These are phyloP conservation scores for Aspergillus sclerotiicarbonarius DNA, from an alignment of 495 filamentous ascomycete genomes.

Conservation along the genomic window DNA sequence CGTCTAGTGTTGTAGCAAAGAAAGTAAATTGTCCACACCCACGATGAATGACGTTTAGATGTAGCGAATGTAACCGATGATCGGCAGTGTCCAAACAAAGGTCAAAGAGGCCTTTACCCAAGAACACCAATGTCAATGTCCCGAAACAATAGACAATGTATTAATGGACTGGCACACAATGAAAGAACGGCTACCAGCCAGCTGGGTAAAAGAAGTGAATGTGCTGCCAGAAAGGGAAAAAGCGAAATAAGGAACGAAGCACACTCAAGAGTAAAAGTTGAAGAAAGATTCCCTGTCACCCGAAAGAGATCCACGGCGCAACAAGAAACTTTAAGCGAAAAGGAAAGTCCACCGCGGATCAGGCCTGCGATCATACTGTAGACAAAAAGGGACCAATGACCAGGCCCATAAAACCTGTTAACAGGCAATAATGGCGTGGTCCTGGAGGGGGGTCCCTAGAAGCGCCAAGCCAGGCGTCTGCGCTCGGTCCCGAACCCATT, in stretches of 20 bases:
- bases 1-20: slow-evolving; percentile 6
- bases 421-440: slow-evolving; percentile 13
- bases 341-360: slow-evolving; percentile 15
- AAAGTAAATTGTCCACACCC: neutral
- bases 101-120: neutral
- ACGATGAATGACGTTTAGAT: slow-evolving; percentile 3
- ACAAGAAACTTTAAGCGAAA: slow-evolving; percentile 17
- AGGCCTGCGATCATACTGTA: neutral
- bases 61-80: slow-evolving; percentile 2
- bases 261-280: slow-evolving; percentile 9
- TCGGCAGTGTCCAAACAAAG: slow-evolving; percentile 5
- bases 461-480: slow-evolving; percentile 15
- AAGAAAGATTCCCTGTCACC: slow-evolving; percentile 16
- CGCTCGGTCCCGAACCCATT: slow-evolving; percentile 3
- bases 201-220: slow-evolving; percentile 13
- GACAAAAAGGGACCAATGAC: slow-evolving; percentile 7
- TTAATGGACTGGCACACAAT: slow-evolving; percentile 3
- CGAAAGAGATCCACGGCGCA: slow-evolving; percentile 14
- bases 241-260: slow-evolving; percentile 18
- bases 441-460: slow-evolving; percentile 14
- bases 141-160: slow-evolving; percentile 5
- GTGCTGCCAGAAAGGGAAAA: slow-evolving; percentile 2
- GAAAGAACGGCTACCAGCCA: slow-evolving; percentile 15
- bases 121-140: slow-evolving; percentile 3
- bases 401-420: slow-evolving; percentile 1